Base-by-base conservation (phyloP, 2,329 filamentous ascomycete species). In the Onygenales sp. region DNA sequence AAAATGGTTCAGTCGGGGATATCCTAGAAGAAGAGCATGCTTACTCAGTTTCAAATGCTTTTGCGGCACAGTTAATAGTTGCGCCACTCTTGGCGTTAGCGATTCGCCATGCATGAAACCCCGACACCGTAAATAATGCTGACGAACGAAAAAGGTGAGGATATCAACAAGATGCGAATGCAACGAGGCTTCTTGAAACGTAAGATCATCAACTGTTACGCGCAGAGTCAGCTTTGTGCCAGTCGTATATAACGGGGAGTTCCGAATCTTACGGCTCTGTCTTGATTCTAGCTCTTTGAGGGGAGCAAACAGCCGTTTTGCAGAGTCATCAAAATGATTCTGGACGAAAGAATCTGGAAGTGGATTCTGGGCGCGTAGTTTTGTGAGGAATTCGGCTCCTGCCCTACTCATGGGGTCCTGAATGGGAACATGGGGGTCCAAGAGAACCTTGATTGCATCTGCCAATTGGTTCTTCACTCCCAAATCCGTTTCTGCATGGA, bases 401-500 rank as follows among this genome's bases (percentile, higher is more conserved):
- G 78, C 78, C 59, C 80, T 75, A 58, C 72, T 67, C 66, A 84
- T 84, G 1, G 76, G 75, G 56, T 83, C 77, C 39, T 80, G 81
- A 54, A 77, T 70, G 50, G 78, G 77, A 48, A 82, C 69, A 70
- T 84, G 72, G 66, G 89, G 77, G 60, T 97, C 93, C 38, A 98
- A 78, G 9, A 98, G 77, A 21, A 97, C 87, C 71, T 95, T 96
- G 66, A 98, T 85, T 7, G 92, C 89, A 72, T 98, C 93, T 2
- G 91, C 90, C 64, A 97, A 86, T 68, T 97, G 93, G 32, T 89
- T 90, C 71, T 95, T 96, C 58, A 97, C 90, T 0, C 93, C 93
- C 13, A 97, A 76, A 65, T 98, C 93, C 14, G 88, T 86, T 72
- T 98, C 93, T 2, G 93, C 84, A 46, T 97, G 79, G 1, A 98